Percentiles rank a stretch among this genome's conserved stretches.
phyloP scores from a whole-genome alignment of 169 alveolate species.

The Theileria parva region DNA sequence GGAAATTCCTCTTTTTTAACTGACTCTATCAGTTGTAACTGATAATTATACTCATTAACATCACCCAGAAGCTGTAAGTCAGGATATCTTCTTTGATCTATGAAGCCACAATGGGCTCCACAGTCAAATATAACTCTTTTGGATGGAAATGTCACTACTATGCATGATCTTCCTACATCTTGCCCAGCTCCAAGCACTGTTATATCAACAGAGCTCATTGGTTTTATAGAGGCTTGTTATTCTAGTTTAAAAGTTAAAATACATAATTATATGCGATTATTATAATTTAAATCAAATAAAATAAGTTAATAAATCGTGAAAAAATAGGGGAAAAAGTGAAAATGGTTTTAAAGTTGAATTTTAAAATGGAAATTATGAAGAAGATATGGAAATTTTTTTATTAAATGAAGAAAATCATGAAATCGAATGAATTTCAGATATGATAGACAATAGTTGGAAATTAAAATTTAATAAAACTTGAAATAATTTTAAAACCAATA shows the following conservation, averaged over 20 bases:
- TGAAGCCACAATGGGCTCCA: constrained; percentile 95
- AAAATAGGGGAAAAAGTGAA: too few species aligned
- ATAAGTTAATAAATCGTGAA: not conserved
- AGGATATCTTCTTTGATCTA: constrained; percentile 93
- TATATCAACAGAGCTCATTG: constrained; percentile 34
- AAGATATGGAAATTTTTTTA: too few species aligned
- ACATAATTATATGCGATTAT: not conserved
- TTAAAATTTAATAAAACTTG: not conserved
- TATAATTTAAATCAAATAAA: not conserved
- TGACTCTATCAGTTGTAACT: constrained; percentile 1
- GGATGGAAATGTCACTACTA: constrained; percentile 89
- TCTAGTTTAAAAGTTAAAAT: not conserved
- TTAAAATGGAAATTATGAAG: not conserved
- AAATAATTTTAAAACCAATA: not conserved
- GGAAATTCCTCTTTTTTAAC: constrained; percentile 2
- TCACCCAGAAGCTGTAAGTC: constrained; percentile 80
- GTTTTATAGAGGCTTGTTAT: not conserved
- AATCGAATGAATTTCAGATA: not conserved
- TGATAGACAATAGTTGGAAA: not conserved
- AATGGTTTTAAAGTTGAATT: not conserved
- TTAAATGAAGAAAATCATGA: not conserved
- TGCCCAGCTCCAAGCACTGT: constrained; percentile 98
- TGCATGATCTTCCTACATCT: constrained; percentile 98
- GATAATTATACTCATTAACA: constrained; percentile 11
- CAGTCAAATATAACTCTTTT: constrained; percentile 95